These are phyloP conservation scores for Yamadazyma takamatsuzukensis DNA, from an alignment of 805 yeast species.

Conservation along the genomic window DNA sequence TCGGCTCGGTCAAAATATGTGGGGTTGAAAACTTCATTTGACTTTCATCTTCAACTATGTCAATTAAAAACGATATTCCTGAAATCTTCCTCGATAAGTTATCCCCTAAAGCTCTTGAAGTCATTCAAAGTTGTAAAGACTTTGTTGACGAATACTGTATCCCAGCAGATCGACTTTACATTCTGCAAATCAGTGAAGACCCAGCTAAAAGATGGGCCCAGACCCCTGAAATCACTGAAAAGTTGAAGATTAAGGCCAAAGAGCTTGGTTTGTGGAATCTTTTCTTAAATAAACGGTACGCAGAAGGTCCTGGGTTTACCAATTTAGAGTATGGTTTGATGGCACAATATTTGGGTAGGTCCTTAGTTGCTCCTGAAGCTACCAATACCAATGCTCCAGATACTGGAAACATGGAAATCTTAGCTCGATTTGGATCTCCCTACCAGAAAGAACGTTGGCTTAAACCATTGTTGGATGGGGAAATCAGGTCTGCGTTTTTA, in stretches of 20 bases:
- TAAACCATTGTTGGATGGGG: slow-evolving; percentile 50
- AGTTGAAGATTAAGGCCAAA: slow-evolving; percentile 50
- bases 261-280: slow-evolving; percentile 58
- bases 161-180: slow-evolving; percentile 51
- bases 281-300: slow-evolving; percentile 47
- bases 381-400: slow-evolving; percentile 63
- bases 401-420: slow-evolving; percentile 58
- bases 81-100: slow-evolving; percentile 35
- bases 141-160: slow-evolving; percentile 56
- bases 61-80: slow-evolving; percentile 30
- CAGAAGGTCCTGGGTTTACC: slow-evolving; percentile 54
- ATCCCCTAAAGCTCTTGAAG: slow-evolving; percentile 33
- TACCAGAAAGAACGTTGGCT: slow-evolving; percentile 45
- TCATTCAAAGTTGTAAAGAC: slow-evolving; percentile 38
- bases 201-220: slow-evolving; percentile 44
- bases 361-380: slow-evolving; percentile 53
- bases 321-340: slow-evolving; percentile 63
- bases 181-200: slow-evolving; percentile 35
- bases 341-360: slow-evolving; percentile 60
- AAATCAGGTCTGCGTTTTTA: slow-evolving; percentile 56
- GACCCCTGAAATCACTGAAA: slow-evolving; percentile 47
- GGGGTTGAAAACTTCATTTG: too few species aligned
- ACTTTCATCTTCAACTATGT: too few species aligned
- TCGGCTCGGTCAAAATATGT: too few species aligned
- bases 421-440: slow-evolving; percentile 39